These are phyloP conservation scores for Sphagnum fallax DNA, from an alignment of 228 moss, liverwort and hornwort genomes.

Conservation along the genomic window DNA sequence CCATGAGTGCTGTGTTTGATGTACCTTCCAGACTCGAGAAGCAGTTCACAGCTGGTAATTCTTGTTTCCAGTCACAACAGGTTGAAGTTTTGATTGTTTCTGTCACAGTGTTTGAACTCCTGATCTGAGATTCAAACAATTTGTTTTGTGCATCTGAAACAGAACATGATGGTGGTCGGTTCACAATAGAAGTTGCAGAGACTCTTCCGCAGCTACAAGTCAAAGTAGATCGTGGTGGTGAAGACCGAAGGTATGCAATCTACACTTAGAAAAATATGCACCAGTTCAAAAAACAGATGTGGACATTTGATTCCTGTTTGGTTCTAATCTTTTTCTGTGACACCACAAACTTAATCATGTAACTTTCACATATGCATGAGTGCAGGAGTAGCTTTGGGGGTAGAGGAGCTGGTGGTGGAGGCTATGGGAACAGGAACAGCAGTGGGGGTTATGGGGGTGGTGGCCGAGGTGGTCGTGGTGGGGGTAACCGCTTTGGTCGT, in stretches of 20 bases:
- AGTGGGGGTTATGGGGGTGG: constrained; percentile 17
- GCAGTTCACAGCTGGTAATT: constrained; percentile 46
- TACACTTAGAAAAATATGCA: constrained; percentile 3
- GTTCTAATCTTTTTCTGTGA: not conserved
- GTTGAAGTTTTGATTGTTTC: not conserved
- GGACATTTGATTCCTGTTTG: not conserved
- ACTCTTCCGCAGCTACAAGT: constrained; percentile 29
- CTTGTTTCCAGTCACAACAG: no score
- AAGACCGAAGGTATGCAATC: not conserved
- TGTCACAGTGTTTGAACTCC: not conserved
- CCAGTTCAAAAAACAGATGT: not conserved
- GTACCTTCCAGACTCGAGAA: constrained; percentile 48
- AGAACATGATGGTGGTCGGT: constrained; percentile 49
- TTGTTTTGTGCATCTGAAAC: not conserved
- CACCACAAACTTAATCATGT: not conserved
- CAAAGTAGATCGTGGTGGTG: constrained; percentile 22
- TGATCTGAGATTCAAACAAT: not conserved
- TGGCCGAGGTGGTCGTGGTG: no score
- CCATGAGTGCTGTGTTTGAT: constrained; percentile 81
- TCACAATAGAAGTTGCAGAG: constrained; percentile 45
- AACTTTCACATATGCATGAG: not conserved
- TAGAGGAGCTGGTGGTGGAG: constrained; percentile 27
- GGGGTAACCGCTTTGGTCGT: no score
- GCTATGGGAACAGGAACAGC: constrained; percentile 30
- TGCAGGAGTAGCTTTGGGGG: constrained; percentile 27